Conservation (phyloP, 2,329 filamentous ascomycete species). For the Cladosporium oxysporum region DNA sequence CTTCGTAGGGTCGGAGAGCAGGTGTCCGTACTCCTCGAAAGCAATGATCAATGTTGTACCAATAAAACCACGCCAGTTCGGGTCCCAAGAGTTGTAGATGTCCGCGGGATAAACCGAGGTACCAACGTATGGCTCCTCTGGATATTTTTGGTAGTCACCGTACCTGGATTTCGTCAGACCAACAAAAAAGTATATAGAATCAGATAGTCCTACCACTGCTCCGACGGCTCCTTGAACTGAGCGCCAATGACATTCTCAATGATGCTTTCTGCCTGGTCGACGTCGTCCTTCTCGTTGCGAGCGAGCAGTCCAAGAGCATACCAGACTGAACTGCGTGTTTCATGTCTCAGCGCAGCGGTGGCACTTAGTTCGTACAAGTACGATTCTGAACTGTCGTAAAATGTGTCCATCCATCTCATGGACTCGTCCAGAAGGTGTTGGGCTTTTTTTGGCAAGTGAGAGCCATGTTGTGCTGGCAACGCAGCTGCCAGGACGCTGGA, state of each 20-base stretch:
- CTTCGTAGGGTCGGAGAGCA: slow-evolving; percentile 45
- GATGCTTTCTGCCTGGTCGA: slow-evolving; percentile 54
- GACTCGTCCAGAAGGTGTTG: slow-evolving; percentile 10
- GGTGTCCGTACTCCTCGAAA: slow-evolving; percentile 58
- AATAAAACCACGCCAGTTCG: slow-evolving; percentile 66
- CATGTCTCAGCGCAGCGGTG: slow-evolving; percentile 53
- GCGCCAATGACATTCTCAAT: slow-evolving; percentile 55
- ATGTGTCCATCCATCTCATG: slow-evolving; percentile 47
- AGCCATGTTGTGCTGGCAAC: slow-evolving; percentile 11
- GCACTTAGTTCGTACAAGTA: slow-evolving; percentile 56
- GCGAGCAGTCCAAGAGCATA: slow-evolving; percentile 61
- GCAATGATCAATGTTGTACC: slow-evolving; percentile 60
- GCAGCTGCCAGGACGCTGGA: not conserved
- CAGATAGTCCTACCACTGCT: slow-evolving; percentile 52
- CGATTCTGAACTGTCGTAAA: slow-evolving; percentile 54
- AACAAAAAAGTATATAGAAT: not conserved
- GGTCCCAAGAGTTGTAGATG: slow-evolving; percentile 62
- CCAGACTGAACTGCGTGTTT: slow-evolving; percentile 60
- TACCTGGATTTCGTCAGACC: slow-evolving; percentile 38
- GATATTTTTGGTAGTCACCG: slow-evolving; percentile 56
- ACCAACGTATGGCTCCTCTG: slow-evolving; percentile 61
- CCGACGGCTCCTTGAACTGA: slow-evolving; percentile 54
- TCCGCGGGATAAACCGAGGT: slow-evolving; percentile 50
- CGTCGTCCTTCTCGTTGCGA: slow-evolving; percentile 54
- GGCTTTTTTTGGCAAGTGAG: not conserved